A percentile compares a stretch with the other conserved stretches of the same genome.
Conservation (phyloP, 352 stramenopile species). For the Globisporangium echinulatum region DNA sequence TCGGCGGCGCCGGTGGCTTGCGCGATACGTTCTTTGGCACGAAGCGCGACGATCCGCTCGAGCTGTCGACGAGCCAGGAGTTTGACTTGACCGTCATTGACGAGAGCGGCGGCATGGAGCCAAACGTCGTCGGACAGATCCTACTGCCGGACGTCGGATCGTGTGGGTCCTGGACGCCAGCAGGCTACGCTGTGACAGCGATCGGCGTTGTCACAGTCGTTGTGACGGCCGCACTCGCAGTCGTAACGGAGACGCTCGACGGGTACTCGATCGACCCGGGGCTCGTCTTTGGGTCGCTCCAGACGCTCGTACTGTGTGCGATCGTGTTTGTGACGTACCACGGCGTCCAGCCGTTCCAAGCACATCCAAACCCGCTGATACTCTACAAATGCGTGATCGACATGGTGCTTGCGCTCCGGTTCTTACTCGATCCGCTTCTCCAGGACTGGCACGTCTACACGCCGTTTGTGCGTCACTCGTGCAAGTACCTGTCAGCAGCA, state of each 20-base stretch:
- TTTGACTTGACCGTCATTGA: conserved; percentile 76
- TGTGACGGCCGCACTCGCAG: conserved; percentile 27
- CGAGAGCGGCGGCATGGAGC: conserved; percentile 54
- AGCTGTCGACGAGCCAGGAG: conserved; percentile 59
- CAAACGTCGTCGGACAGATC: conserved; percentile 48
- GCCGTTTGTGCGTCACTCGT: conserved; percentile 21
- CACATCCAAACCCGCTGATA: conserved; percentile 79
- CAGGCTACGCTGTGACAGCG: conserved; percentile 34
- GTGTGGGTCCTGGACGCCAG: conserved; percentile 35
- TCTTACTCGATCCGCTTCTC: conserved; percentile 65
- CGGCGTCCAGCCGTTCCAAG: conserved; percentile 67
- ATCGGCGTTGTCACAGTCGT: conserved; percentile 40
- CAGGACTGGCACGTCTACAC: conserved; percentile 43
- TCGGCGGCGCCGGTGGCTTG: conserved; percentile 19
- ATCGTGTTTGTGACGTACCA: conserved; percentile 79
- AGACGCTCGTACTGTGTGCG: conserved; percentile 60
- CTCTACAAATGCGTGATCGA: conserved; percentile 80
- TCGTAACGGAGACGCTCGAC: conserved; percentile 42
- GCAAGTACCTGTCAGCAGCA: conserved; percentile 52
- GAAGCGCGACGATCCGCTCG: conserved; percentile 34
- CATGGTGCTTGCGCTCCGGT: conserved; percentile 58
- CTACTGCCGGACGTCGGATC: conserved; percentile 36
- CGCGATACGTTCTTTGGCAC: conserved; percentile 64
- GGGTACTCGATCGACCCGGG: conserved; percentile 84
- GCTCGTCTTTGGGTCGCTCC: conserved; percentile 65